Percentiles rank a stretch among this genome's conserved stretches.
Evolutionary conservation across 2,329 filamentous ascomycete species (phyloP).

Genomic region (Alternaria rosae): DNA sequence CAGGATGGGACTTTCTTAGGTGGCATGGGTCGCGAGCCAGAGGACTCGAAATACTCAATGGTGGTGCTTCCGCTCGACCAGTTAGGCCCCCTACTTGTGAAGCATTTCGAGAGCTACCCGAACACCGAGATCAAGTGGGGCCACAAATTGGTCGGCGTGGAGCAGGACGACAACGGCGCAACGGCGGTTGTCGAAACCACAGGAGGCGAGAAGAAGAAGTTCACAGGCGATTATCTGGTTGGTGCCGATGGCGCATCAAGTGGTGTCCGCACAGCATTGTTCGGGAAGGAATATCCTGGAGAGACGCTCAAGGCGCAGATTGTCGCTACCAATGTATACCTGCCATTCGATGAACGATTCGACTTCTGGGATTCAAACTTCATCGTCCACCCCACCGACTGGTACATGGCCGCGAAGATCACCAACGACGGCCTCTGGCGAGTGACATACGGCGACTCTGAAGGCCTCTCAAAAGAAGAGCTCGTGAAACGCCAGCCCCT

Average conservation of each 20-base stretch:
- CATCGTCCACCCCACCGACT: conserved; percentile 68
- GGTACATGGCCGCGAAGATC: conserved; percentile 68
- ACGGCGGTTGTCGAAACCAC: conserved; percentile 38
- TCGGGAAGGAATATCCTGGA: conserved; percentile 59
- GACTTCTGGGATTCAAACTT: conserved; percentile 66
- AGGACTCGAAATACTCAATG: conserved; percentile 39
- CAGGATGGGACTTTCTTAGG: conserved; percentile 42
- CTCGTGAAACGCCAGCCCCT: conserved; percentile 61
- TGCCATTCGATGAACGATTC: conserved; percentile 64
- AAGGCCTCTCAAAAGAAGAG: conserved; percentile 62
- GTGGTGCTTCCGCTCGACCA: conserved; percentile 42
- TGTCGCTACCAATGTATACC: conserved; percentile 70
- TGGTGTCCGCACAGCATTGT: conserved; percentile 40
- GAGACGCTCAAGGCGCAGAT: conserved; percentile 68
- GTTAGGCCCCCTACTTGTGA: conserved; percentile 37
- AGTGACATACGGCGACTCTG: conserved; percentile 68
- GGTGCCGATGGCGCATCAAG: conserved; percentile 47
- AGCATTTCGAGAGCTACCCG: conserved; percentile 37
- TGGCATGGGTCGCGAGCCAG: conserved; percentile 41
- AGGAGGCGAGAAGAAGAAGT: conserved; percentile 33
- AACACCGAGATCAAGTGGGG: conserved; percentile 42
- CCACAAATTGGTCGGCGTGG: conserved; percentile 40
- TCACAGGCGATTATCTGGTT: conserved; percentile 43
- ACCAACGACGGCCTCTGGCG: conserved; percentile 67
- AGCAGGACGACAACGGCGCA: conserved; percentile 40